phyloP scores from a whole-genome alignment of 129 eudicot genomes.

The Flaveria robusta region DNA sequence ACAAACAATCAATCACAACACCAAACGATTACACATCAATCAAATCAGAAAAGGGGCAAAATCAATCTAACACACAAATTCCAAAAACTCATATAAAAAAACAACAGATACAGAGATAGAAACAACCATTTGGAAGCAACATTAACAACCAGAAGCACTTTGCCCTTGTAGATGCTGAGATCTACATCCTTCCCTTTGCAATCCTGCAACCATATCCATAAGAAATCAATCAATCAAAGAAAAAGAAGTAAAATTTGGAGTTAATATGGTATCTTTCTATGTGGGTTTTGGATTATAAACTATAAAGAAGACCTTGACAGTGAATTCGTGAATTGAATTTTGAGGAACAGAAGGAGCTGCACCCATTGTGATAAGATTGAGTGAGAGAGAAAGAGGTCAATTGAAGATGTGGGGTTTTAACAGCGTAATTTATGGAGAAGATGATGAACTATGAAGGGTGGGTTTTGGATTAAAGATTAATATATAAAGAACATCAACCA shows the following conservation, averaged over 20 bases:
- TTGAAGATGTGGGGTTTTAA: background rate
- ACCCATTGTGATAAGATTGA: constrained; percentile 50
- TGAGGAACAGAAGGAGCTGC: constrained; percentile 65
- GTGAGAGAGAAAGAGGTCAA: background rate
- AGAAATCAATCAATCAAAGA: background rate
- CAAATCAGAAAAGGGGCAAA: background rate
- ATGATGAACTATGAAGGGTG: too few relatives aligned
- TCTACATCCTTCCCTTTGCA: constrained; percentile 73
- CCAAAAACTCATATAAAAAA: background rate
- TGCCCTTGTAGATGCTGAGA: constrained; percentile 74
- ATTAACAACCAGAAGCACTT: constrained; percentile 86
- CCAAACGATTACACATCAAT: background rate
- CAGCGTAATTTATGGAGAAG: background rate
- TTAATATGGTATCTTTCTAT: too few relatives aligned
- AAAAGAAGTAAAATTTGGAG: constrained; percentile 4
- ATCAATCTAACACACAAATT: background rate
- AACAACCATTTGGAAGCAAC: constrained; percentile 88
- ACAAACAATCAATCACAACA: constrained; percentile 4
- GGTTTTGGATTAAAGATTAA: background rate
- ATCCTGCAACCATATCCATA: constrained; percentile 45
- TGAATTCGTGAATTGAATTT: constrained; percentile 70
- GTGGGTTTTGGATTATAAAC: background rate
- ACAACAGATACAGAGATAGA: background rate
- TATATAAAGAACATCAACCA: too few relatives aligned
- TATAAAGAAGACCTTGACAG: constrained; percentile 52